phyloP scores from a whole-genome alignment of 2,329 filamentous ascomycete genomes.

The Verticillium dahliae region DNA sequence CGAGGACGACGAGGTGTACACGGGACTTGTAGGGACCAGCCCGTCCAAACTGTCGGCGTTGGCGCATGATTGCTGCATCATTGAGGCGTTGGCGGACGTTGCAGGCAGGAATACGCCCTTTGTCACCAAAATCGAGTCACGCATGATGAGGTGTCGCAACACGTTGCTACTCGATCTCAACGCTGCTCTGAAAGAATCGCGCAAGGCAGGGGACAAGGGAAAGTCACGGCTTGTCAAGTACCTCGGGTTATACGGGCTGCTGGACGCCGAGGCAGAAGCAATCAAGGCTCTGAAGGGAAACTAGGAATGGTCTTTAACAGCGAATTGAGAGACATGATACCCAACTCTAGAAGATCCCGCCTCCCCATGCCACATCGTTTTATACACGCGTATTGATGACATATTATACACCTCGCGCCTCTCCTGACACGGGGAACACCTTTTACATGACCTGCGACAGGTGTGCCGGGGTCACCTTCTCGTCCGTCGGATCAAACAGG shows the following conservation, averaged over 20 bases:
- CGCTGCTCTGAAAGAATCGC: conserved; percentile 39
- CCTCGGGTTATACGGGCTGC: conserved; percentile 43
- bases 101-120: conserved; percentile 43
- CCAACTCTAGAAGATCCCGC: conserved; percentile 12
- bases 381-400: conserved; percentile 17
- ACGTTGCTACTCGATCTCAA: conserved; percentile 50
- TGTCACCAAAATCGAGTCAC: conserved; percentile 44
- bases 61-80: conserved; percentile 36
- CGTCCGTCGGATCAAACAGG: conserved; percentile 59
- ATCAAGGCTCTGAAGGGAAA: conserved; percentile 40
- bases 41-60: conserved; percentile 38
- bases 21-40: conserved; percentile 36
- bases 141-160: conserved; percentile 45
- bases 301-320: neutral
- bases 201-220: conserved; percentile 33
- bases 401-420: conserved; percentile 29
- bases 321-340: conserved; percentile 20
- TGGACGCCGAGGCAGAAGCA: conserved; percentile 47
- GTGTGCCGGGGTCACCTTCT: conserved; percentile 45
- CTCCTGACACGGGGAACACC: neutral
- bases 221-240: conserved; percentile 42
- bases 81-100: conserved; percentile 33
- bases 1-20: conserved; percentile 17
- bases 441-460: conserved; percentile 48
- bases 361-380: conserved; percentile 4